Evolutionary conservation across 2,329 filamentous ascomycete species (phyloP).

Genomic region (Lecanicillium sp.): DNA sequence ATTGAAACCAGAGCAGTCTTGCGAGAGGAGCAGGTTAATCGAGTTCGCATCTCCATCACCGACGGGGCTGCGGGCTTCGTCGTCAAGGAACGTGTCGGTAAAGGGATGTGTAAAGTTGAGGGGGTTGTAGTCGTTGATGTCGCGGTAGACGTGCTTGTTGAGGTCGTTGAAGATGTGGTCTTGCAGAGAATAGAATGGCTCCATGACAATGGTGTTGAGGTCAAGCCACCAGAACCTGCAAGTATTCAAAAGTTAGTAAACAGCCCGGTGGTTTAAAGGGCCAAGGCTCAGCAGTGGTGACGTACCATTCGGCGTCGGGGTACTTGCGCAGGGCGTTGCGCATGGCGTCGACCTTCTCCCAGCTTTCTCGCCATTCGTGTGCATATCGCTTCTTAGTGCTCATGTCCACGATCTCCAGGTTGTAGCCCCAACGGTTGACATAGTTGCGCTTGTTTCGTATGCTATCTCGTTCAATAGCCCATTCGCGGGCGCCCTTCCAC

Average conservation of each 20-base stretch:
- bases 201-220: conserved; percentile 97
- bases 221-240: conserved; percentile 99
- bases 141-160: conserved; percentile 69
- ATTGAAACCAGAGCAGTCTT: conserved; percentile 95
- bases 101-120: conserved; percentile 87
- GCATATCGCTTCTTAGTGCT: conserved; percentile 97
- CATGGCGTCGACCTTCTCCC: conserved; percentile 97
- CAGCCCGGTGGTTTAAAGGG: too few species aligned
- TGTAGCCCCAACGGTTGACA: conserved; percentile 81
- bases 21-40: conserved; percentile 80
- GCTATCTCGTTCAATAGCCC: conserved; percentile 96
- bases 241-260: conserved; percentile 9
- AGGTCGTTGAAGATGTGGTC: conserved; percentile 83
- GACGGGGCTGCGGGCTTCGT: conserved; percentile 58
- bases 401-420: conserved; percentile 96
- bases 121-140: conserved; percentile 95
- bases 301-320: conserved; percentile 90
- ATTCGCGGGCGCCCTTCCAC: conserved; percentile 95
- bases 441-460: conserved; percentile 93
- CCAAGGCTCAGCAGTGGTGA: conserved; percentile 9
- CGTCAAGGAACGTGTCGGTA: conserved; percentile 66
- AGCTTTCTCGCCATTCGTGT: conserved; percentile 97
- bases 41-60: conserved; percentile 74
- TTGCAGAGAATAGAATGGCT: conserved; percentile 83
- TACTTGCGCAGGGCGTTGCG: conserved; percentile 86